Base-by-base conservation (phyloP, 352 stramenopile genomes). In the Aphanomyces invadans region DNA sequence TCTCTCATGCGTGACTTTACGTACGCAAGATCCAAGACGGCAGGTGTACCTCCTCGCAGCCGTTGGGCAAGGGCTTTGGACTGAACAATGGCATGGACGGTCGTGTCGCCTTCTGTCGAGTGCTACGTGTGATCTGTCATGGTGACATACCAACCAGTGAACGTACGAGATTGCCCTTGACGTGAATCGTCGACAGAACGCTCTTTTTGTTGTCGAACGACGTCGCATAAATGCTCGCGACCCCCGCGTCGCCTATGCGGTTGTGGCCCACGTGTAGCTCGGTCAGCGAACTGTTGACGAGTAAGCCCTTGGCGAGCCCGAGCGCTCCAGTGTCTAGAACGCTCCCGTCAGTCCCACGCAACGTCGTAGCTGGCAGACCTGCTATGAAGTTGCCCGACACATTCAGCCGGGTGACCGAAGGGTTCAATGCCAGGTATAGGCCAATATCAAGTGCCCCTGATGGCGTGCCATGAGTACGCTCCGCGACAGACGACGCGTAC, bases 351-450 rank as follows among this genome's bases (percentile, higher is more conserved):
- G n/a, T n/a, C n/a, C n/a, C n/a, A n/a, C n/a, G n/a, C n/a, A n/a
- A n/a, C n/a, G n/a, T n/a, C n/a, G n/a, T n/a, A n/a, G n/a, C n/a
- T n/a, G n/a, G n/a, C n/a, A n/a, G n/a, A 73, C 68, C 56, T 77
- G 80, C 81, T 61, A 87, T 86, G 17, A 69, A 48, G 60, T 89
- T 89, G 23, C 76, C 49, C 23, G 78, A 71, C 1, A 89, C 54
- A 38, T 82, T 74, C 21, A 89, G 66, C 26, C 83, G 69, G 2
- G 72, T 77, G 1, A 61, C 39, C 26, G 83, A 84, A 3, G 57
- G 59, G 45, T 86, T 78, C 1, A 87, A 45, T 12, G 78, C 78
- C 38, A 83, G 64, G 5, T 78, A 76, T 0, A 89, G 38, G 0
- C 73, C 71, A 33, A 57, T 26, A 51, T 81, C 72, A 0, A 69